phyloP scores from a whole-genome alignment of 2,329 filamentous ascomycete species.

The Rachicladosporium sp. region DNA sequence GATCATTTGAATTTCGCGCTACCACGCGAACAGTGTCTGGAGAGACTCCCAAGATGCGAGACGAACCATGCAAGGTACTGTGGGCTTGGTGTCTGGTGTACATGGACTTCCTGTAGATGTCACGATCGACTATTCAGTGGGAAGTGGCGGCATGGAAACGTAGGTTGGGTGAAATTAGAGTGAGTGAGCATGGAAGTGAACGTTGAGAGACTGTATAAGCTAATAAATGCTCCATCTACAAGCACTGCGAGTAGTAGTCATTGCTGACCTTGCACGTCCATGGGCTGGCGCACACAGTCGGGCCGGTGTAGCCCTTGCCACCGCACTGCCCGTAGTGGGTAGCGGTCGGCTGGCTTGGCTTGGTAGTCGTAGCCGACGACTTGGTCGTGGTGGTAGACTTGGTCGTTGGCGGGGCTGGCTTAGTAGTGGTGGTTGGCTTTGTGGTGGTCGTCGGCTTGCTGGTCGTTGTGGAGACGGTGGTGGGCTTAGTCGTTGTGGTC shows the following conservation, averaged over 20 bases:
- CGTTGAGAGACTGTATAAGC: not conserved
- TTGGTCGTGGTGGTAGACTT: not conserved
- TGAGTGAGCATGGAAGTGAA: too few species aligned
- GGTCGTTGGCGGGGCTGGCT: not conserved
- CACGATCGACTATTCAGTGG: too few species aligned
- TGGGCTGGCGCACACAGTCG: conserved; percentile 22
- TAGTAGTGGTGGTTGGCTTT: not conserved
- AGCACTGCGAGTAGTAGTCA: conserved; percentile 28
- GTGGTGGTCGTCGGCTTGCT: too few species aligned
- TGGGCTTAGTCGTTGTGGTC: not conserved
- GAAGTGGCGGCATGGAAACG: too few species aligned
- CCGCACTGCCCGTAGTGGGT: conserved; percentile 22
- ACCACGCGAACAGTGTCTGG: too few species aligned
- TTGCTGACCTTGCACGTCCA: conserved; percentile 24
- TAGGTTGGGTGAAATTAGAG: too few species aligned
- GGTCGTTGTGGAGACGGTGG: not conserved
- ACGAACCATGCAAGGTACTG: too few species aligned
- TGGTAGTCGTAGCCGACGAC: not conserved
- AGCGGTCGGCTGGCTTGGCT: conserved; percentile 1
- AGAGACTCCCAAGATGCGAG: too few species aligned
- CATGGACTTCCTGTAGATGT: too few species aligned
- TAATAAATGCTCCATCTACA: conserved; percentile 1
- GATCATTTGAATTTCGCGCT: too few species aligned
- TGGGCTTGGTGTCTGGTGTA: too few species aligned
- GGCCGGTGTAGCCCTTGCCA: conserved; percentile 23